Evolutionary conservation across 2,329 filamentous ascomycete genomes (phyloP), one percentile per base, ranked within the genome.

Genomic region (Venturia pyrina): DNA sequence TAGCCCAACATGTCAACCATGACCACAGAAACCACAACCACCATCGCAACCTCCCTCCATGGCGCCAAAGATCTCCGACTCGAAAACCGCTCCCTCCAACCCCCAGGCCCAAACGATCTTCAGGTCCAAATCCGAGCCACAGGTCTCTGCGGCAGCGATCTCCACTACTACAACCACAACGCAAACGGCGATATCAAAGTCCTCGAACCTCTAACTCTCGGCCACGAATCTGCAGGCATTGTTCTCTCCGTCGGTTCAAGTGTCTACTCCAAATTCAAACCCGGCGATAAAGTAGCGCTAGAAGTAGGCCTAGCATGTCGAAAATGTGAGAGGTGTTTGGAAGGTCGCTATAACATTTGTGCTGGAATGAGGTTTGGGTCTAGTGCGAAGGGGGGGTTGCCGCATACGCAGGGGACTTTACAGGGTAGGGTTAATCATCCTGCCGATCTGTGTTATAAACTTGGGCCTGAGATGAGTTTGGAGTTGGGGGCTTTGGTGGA

Each of bases 291-390:
- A 71, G 89, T 97, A 24, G 92, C 93, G n/a, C 81, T 98, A 53
- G 93, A 98, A 81, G 93, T 96, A 17, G 93, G 93, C 63, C 84
- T 90, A 64, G 91, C 92, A 0, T 98, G 93, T 79, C 87, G 89
- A 48, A 72, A 75, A 50, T 87, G 85, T 71, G 74, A 78, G 28
- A 76, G 82, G 63, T 87, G 85, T 72, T 75, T 77, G 56, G 78
- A 81, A 66, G 83, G 82, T 63, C 75, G 85, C 63, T 87, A 87
- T 73, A 87, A 87, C 70, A 84, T 87, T 69, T 87, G 85, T 76
- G 81, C 81, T 32, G 76, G 76, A 10, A 81, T 87, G 78, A 78
- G 77, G 50, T 87, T 87, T 71, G 74, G 84, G 67, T 84, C 81
- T 70, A 84, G 81, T 65, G 85, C 85, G 44, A 87, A 85, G 72